A percentile compares a stretch with the other conserved stretches of the same genome.
Conservation (phyloP, 352 stramenopile genomes). For the Pythium folliculosum region DNA sequence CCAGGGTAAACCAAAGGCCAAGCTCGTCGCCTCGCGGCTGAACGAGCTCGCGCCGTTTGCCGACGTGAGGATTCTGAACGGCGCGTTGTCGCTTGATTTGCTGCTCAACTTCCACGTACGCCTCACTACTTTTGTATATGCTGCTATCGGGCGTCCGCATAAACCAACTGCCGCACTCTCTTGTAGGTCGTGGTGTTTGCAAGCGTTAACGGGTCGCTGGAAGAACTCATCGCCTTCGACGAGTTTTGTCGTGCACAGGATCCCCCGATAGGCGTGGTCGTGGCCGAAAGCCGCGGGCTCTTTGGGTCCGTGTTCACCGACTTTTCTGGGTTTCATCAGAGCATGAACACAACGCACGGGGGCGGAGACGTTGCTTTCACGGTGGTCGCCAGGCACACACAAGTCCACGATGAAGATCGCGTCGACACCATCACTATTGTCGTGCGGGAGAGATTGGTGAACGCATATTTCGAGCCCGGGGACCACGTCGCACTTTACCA, state of each 20-base stretch:
- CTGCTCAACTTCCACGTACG: slow-evolving; percentile 48
- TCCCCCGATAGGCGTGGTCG: slow-evolving; percentile 41
- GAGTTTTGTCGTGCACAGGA: slow-evolving; percentile 48
- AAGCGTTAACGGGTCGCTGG: slow-evolving; percentile 32
- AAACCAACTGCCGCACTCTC: not conserved
- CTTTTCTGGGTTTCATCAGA: slow-evolving; percentile 26
- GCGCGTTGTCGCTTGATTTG: slow-evolving; percentile 37
- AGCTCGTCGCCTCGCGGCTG: slow-evolving; percentile 34
- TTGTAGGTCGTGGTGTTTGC: slow-evolving; percentile 47
- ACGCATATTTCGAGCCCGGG: slow-evolving; percentile 17
- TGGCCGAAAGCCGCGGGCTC: slow-evolving; percentile 39
- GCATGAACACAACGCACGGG: slow-evolving; percentile 11
- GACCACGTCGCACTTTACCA: slow-evolving; percentile 16
- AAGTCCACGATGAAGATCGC: slow-evolving; percentile 4
- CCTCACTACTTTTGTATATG: not conserved
- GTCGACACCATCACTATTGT: slow-evolving; percentile 14
- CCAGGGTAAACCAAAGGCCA: slow-evolving; percentile 35
- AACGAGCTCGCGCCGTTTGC: slow-evolving; percentile 32
- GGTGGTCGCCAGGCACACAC: slow-evolving; percentile 22
- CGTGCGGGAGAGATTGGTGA: slow-evolving; percentile 27
- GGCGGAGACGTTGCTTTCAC: slow-evolving; percentile 25
- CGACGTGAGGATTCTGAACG: slow-evolving; percentile 36
- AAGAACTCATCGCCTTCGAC: slow-evolving; percentile 50
- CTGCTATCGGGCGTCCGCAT: not conserved
- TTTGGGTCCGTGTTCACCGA: slow-evolving; percentile 46